These are phyloP conservation scores for Calocybe gambosa DNA, from an alignment of 1,284 basidiomycete species.

Conservation along the genomic window DNA sequence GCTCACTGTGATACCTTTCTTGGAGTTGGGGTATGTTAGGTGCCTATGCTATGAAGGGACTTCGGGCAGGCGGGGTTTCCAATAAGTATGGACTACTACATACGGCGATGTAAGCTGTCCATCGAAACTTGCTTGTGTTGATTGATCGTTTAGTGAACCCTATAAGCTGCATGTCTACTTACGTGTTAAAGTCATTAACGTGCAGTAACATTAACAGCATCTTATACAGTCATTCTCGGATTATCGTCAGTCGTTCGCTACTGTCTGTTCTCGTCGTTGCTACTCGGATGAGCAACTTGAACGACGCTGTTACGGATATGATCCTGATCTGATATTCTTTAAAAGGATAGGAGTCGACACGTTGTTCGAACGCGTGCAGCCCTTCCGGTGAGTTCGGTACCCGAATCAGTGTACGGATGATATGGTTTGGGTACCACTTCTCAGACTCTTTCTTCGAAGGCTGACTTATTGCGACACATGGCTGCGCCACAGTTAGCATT, in stretches of 20 bases:
- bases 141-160: not conserved
- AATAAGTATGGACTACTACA: not conserved
- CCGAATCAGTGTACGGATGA: not conserved
- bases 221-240: too few species aligned
- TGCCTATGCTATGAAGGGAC: not conserved
- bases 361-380: not conserved
- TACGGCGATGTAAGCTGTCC: not conserved
- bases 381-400: not conserved
- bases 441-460: not conserved
- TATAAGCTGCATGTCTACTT: not conserved
- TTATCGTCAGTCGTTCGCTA: too few species aligned
- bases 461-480: not conserved
- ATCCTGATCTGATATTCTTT: not conserved
- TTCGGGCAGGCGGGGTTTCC: not conserved
- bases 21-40: too few species aligned
- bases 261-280: not conserved
- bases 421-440: not conserved
- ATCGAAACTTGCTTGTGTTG: not conserved
- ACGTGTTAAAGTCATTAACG: not conserved
- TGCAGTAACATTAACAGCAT: not conserved
- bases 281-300: not conserved
- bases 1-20: too few species aligned
- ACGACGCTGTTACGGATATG: not conserved
- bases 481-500: slow-evolving; percentile 13
- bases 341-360: not conserved